Percentiles rank a stretch among this genome's conserved stretches.
These are phyloP conservation scores for Sparassis latifolia DNA, from an alignment of 1,284 basidiomycete genomes.

Conservation along the genomic window DNA sequence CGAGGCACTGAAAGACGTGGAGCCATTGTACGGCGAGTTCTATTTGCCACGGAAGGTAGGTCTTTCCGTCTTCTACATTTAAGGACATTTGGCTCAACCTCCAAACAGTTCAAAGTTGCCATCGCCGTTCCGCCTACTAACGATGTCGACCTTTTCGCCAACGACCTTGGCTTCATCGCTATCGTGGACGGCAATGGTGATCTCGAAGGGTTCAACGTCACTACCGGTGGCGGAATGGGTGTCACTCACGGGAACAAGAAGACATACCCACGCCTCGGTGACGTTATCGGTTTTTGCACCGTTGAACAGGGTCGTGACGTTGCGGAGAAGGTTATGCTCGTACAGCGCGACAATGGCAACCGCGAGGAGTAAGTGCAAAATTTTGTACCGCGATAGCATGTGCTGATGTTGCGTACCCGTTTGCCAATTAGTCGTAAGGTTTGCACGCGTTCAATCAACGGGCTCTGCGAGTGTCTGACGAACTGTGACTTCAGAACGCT, in stretches of 20 bases:
- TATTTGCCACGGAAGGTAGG: conserved; percentile 90
- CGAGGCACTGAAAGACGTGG: conserved; percentile 87
- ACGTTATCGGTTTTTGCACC: conserved; percentile 90
- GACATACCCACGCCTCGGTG: conserved; percentile 90
- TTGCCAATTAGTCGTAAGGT: conserved; percentile 19
- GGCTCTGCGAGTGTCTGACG: not conserved
- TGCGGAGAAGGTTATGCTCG: conserved; percentile 90
- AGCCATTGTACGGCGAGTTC: conserved; percentile 95
- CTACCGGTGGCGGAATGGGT: conserved; percentile 96
- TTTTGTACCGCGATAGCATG: not conserved
- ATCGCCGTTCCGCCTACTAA: conserved; percentile 96
- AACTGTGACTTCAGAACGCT: conserved; percentile 54
- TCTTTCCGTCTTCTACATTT: conserved; percentile 5
- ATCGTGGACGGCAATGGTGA: conserved; percentile 72
- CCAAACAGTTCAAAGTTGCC: conserved; percentile 88
- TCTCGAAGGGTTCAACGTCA: conserved; percentile 86
- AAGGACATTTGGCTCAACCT: not conserved
- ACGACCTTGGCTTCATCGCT: conserved; percentile 94
- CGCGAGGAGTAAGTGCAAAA: conserved; percentile 67
- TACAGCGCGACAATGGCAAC: conserved; percentile 95
- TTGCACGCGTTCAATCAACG: not conserved
- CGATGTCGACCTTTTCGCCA: conserved; percentile 94
- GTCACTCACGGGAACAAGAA: conserved; percentile 99
- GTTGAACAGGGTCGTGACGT: conserved; percentile 82
- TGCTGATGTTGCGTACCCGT: conserved; percentile 8